Evolutionary conservation across 2,329 filamentous ascomycete genomes (phyloP).

Genomic region (Shiraia sp.): DNA sequence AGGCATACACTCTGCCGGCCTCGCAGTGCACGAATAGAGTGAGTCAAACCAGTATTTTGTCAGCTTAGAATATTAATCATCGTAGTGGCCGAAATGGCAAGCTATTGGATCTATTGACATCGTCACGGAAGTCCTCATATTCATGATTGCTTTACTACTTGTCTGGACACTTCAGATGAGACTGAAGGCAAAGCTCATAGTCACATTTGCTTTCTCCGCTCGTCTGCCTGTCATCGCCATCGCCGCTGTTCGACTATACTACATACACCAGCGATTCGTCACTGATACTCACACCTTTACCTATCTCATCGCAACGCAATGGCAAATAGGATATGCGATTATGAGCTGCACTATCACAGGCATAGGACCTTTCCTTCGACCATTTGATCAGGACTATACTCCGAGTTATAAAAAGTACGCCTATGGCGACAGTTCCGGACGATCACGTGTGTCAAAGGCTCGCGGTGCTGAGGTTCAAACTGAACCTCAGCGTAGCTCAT

Average conservation of each 20-base stretch:
- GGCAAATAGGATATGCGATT: conserved; percentile 43
- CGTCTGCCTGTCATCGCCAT: conserved; percentile 34
- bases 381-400: conserved; percentile 32
- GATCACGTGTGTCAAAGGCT: conserved; percentile 2
- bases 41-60: conserved; percentile 4
- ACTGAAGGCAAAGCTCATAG: conserved; percentile 26
- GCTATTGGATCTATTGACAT: conserved; percentile 34
- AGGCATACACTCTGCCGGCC: conserved; percentile 17
- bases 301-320: conserved; percentile 36
- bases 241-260: conserved; percentile 30
- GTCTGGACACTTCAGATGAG: conserved; percentile 36
- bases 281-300: conserved; percentile 24
- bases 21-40: conserved; percentile 25
- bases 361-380: conserved; percentile 38
- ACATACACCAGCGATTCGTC: conserved; percentile 22
- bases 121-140: conserved; percentile 30
- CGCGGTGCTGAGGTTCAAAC: background rate
- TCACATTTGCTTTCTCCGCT: conserved; percentile 34
- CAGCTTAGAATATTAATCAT: conserved; percentile 3
- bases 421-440: conserved; percentile 4
- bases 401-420: conserved; percentile 20
- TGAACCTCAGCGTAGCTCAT: conserved; percentile 6
- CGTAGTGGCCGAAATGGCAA: conserved; percentile 34
- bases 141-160: conserved; percentile 29
- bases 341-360: conserved; percentile 38